Percentiles rank a stretch among this genome's conserved stretches.
Conservation (phyloP, 768 basidiomycete species). For the Harrya chromipes region DNA sequence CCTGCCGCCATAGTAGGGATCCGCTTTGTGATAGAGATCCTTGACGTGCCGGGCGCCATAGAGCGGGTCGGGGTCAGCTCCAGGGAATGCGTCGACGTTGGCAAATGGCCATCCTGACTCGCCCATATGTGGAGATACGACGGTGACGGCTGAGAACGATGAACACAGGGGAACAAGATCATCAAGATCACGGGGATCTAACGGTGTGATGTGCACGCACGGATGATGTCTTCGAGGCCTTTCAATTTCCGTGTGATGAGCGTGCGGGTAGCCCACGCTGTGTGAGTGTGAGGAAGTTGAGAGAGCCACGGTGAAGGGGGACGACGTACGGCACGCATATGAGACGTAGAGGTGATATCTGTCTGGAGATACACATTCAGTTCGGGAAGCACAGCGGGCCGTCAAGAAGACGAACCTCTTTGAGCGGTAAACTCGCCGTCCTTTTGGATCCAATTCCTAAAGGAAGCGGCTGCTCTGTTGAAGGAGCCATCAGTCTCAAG, state of each 20-base stretch:
- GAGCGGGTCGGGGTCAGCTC: constrained; percentile 72
- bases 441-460: constrained; percentile 54
- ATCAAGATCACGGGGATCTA: background rate
- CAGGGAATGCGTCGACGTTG: constrained; percentile 61
- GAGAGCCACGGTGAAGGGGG: no score
- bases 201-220: constrained; percentile 41
- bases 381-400: no score
- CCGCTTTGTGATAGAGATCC: constrained; percentile 79
- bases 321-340: constrained; percentile 70
- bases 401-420: constrained; percentile 48
- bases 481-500: constrained; percentile 63
- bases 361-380: constrained; percentile 39
- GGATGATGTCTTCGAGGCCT: constrained; percentile 80
- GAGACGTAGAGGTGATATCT: constrained; percentile 93
- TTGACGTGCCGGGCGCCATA: constrained; percentile 67
- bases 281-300: background rate
- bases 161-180: background rate
- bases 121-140: constrained; percentile 87
- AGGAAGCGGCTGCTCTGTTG: constrained; percentile 50
- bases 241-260: constrained; percentile 90
- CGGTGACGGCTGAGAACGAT: constrained; percentile 56
- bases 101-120: constrained; percentile 86
- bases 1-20: constrained; percentile 72
- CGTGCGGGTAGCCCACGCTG: constrained; percentile 92
- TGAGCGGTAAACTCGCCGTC: constrained; percentile 71